Base-by-base conservation (phyloP, 1,284 basidiomycete species). In the Cryptococcus hybrid region DNA sequence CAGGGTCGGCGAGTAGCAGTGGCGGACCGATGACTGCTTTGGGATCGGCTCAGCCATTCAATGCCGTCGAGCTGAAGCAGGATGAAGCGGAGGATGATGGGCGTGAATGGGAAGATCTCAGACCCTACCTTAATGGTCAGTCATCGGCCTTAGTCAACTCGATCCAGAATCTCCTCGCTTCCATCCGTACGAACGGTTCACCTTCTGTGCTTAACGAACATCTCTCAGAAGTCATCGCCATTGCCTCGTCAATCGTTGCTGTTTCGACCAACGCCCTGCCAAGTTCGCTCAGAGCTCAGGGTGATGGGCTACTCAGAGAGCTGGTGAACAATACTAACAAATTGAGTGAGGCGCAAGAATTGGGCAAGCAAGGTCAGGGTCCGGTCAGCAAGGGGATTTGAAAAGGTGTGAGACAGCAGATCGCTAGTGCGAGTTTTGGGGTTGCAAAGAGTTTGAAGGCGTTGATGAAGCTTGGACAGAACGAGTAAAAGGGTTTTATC, bases 111-210 rank as follows among this genome's bases (percentile, higher is more conserved):
- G 73, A 76, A 34, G 73, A 76, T 51, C 65, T 78, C 40, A 77
- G 76, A 90, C 89, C 92, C 13, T 99, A 99, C 75, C 87, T 99
- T n/a, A 93, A 98, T 74, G 89, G 89, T 1, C 96, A 99, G 75
- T 97, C 93, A 0, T 92, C 96, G 66, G 86, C 89, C 5, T 93
- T 99, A 64, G 92, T 98, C 46, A 91, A 91, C 67, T 89, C 92
- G n/a, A 99, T 99, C 68, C 95, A 98, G 74, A 89, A 86, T 62
- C 88, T 99, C 12, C 84, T 99, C 7, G 92, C 92, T 3, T 90
- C 92, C 47, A 94, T 99, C 59, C 89, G 96, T 52, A 90, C 88
- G 56, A 92, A 92, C 11, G 90, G 88, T n/a, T 89, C 90, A 7
- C 85, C 90, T 7, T 85, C 89, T 1, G 88, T 88, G 35, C 81